A percentile compares a stretch with the other conserved stretches of the same genome.
phyloP scores from a whole-genome alignment of 148 eudicot genomes.

The Polygonum aviculare region DNA sequence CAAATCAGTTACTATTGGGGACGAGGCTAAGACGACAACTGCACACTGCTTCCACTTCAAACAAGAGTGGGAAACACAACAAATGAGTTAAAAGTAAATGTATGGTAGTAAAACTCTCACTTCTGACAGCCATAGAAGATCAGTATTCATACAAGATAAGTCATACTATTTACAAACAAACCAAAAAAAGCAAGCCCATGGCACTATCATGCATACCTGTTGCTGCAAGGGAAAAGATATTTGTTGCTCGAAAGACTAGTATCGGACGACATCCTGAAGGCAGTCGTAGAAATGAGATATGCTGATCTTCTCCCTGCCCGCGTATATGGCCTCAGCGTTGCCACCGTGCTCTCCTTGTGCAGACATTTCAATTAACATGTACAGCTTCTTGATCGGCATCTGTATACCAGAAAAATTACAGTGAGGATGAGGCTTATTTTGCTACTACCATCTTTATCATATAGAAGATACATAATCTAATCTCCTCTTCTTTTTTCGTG shows the following conservation, averaged over 20 bases:
- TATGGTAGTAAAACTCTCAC: neutral
- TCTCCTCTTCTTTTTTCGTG: neutral
- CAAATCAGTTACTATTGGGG: too few relatives aligned
- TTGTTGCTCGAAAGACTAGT: neutral
- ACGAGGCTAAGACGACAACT: neutral
- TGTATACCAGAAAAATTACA: neutral
- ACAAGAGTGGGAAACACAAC: neutral
- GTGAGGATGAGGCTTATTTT: neutral
- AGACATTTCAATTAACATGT: conserved; percentile 21
- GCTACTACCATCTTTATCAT: neutral
- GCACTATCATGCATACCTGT: neutral
- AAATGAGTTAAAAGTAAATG: too few relatives aligned
- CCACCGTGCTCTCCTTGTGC: conserved; percentile 24
- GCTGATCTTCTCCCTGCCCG: conserved; percentile 16
- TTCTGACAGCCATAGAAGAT: neutral
- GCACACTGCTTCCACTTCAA: neutral
- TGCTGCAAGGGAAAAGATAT: neutral
- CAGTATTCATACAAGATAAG: neutral
- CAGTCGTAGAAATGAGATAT: conserved; percentile 18
- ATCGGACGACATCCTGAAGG: conserved; percentile 21
- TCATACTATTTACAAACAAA: conserved; percentile 1
- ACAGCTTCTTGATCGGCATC: conserved; percentile 19
- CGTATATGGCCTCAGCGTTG: conserved; percentile 16
- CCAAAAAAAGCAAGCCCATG: neutral
- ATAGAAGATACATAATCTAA: neutral